Base-by-base conservation (phyloP, 495 filamentous ascomycete genomes). In the Acidomyces sp. region DNA sequence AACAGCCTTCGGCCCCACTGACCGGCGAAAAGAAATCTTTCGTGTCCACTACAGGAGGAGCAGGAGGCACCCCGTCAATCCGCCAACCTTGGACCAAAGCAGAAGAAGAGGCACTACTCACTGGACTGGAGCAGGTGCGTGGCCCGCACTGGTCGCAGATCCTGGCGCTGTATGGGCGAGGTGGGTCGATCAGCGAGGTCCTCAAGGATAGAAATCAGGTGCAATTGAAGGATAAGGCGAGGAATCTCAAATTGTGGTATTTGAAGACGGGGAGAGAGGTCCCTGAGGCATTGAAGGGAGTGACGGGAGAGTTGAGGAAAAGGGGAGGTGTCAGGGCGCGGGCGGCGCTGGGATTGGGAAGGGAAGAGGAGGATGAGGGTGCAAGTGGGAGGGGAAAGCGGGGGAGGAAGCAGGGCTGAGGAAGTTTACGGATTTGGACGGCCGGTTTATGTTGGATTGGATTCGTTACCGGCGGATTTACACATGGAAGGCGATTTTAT, bases 131-230 rank as follows among this genome's bases (percentile, higher is more conserved):
- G 55, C 76, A 77, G 39, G 87, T 96, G 20, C 85, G 85, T 55
- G 87, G 87, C 0, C 87, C 87, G 34, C 88, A 96, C 49, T 96
- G 87, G 87, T 86, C 80, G 46, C 86, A 94, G 55, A 96, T 96
- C 25, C 67, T 96, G 2, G 77, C 78, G 10, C 75, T 96, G 53
- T 94, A 87, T 52, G 87, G 87, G 0, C 72, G 74, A 0, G 82
- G 82, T 24, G 87, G 87, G 3, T 79, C 77, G 3, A 73, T 90
- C 38, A 87, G 78, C 35, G 79, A 90, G 46, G 78, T 84, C 4
- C 66, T 96, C 25, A 93, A 92, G 51, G 88, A 94, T 51, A 75
- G 87, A 28, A 93, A 87, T 35, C 87, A 96, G 55, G 88, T 95
- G 0, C 87, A 95, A 54, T 67, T 95, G 11, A 95, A 95, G 55